Conservation (phyloP, 1,284 basidiomycete genomes). For the Dichomitus squalens region DNA sequence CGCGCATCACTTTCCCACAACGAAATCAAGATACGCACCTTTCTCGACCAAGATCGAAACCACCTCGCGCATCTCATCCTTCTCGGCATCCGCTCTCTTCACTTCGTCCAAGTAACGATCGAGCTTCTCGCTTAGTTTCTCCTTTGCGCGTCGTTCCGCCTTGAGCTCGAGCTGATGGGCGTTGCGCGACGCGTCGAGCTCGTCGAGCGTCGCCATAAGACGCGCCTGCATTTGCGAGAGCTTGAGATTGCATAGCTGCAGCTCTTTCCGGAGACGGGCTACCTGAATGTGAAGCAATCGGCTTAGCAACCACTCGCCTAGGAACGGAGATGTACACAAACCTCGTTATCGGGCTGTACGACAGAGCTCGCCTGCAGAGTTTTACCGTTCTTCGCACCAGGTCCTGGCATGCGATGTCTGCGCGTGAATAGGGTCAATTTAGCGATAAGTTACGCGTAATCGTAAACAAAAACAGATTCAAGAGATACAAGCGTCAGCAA, state of each 20-base stretch:
- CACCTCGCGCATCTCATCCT: conserved; percentile 55
- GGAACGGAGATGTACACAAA: neutral
- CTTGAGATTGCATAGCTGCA: conserved; percentile 12
- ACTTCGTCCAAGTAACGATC: conserved; percentile 37
- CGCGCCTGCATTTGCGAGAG: conserved; percentile 50
- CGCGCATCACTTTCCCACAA: neutral
- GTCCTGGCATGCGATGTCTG: conserved; percentile 4
- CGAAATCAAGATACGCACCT: conserved; percentile 42
- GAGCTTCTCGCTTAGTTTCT: conserved; percentile 42
- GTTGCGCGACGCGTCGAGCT: conserved; percentile 47
- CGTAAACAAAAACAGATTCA: neutral
- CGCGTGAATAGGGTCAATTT: neutral
- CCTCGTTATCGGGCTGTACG: conserved; percentile 4
- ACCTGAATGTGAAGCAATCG: neutral
- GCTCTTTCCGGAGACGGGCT: conserved; percentile 11
- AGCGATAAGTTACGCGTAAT: conserved; percentile 9
- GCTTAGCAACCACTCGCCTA: too few species aligned
- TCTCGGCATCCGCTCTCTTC: conserved; percentile 46
- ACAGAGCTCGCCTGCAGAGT: neutral
- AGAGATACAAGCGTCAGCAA: conserved; percentile 5
- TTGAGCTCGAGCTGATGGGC: conserved; percentile 46
- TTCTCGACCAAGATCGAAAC: conserved; percentile 57
- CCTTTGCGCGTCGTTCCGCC: conserved; percentile 37
- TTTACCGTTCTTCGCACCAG: neutral
- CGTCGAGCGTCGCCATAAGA: conserved; percentile 52